A percentile compares a stretch with the other conserved stretches of the same genome.
Evolutionary conservation across 2,329 filamentous ascomycete genomes (phyloP).

Genomic region (Pleurostoma richardsiae): DNA sequence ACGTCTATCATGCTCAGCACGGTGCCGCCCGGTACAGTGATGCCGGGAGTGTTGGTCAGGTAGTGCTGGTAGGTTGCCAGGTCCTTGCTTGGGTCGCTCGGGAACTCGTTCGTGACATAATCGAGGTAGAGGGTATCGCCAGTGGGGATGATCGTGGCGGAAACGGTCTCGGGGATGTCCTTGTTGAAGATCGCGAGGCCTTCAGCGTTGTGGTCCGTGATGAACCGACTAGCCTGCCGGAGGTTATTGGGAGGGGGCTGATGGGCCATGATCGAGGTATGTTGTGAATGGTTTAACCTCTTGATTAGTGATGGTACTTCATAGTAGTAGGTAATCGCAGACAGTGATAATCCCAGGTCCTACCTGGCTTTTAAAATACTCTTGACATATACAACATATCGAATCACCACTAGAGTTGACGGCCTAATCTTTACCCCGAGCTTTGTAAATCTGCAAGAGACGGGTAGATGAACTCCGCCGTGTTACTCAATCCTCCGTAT

Average conservation of each 20-base stretch:
- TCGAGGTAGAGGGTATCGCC: conserved; percentile 4
- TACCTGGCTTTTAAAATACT: too few relatives aligned
- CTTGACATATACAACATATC: too few relatives aligned
- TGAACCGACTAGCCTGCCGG: conserved; percentile 8
- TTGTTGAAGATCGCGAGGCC: conserved; percentile 9
- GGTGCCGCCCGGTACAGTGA: conserved; percentile 9
- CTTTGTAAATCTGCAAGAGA: too few relatives aligned
- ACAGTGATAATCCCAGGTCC: too few relatives aligned
- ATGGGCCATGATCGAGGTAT: not conserved
- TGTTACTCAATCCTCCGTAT: too few relatives aligned
- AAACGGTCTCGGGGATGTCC: conserved; percentile 5
- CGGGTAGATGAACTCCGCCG: too few relatives aligned
- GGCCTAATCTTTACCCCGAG: too few relatives aligned
- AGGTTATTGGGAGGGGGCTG: not conserved
- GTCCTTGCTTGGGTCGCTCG: conserved; percentile 6
- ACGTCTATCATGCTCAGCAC: conserved; percentile 13
- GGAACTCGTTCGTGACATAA: not conserved
- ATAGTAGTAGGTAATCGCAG: too few relatives aligned
- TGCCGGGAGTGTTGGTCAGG: conserved; percentile 2
- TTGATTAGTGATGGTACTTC: too few relatives aligned
- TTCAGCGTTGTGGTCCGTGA: conserved; percentile 11
- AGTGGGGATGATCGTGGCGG: conserved; percentile 4
- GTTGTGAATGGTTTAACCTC: too few relatives aligned
- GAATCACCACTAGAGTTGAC: too few relatives aligned
- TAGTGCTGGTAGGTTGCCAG: conserved; percentile 4